Percentiles rank a stretch among this genome's conserved stretches.
phyloP scores from a whole-genome alignment of 106 monocot genomes.

The Allium sativum region DNA sequence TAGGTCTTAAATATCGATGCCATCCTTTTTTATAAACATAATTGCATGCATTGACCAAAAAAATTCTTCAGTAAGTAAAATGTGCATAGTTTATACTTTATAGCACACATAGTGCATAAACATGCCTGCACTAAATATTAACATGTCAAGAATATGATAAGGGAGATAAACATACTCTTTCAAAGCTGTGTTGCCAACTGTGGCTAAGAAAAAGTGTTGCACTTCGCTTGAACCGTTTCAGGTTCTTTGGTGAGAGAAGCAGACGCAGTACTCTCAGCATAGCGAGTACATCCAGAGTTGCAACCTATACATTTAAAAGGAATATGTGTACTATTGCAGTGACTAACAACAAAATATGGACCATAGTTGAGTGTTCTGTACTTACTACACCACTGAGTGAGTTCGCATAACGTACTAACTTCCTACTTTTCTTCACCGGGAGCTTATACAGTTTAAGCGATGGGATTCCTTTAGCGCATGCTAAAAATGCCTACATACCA shows the following conservation, averaged over 20 bases:
- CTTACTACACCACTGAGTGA: conserved; percentile 97
- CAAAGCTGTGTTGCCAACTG: conserved; percentile 92
- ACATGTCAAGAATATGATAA: neutral
- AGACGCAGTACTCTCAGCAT: conserved; percentile 71
- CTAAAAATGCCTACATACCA: conserved; percentile 67
- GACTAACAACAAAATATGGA: neutral
- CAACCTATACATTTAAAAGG: conserved; percentile 37
- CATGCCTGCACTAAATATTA: too few relatives aligned
- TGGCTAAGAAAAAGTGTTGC: conserved; percentile 97
- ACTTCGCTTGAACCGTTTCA: conserved; percentile 68
- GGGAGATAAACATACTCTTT: conserved; percentile 59
- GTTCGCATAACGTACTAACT: conserved; percentile 92
- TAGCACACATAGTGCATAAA: too few relatives aligned
- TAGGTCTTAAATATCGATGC: conserved; percentile 81
- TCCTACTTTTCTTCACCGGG: conserved; percentile 79
- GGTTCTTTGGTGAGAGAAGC: conserved; percentile 50
- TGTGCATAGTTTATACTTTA: neutral
- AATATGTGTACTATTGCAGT: too few relatives aligned
- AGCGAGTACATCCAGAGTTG: conserved; percentile 86
- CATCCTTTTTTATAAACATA: conserved; percentile 93
- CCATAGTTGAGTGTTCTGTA: neutral
- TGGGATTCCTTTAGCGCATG: conserved; percentile 95
- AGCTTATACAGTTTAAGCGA: conserved; percentile 90
- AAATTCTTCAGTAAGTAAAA: neutral
- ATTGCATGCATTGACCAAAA: conserved; percentile 19